Evolutionary conservation across 768 basidiomycete genomes (phyloP), one percentile per base, ranked within the genome.

Genomic region (Mycena maculata): DNA sequence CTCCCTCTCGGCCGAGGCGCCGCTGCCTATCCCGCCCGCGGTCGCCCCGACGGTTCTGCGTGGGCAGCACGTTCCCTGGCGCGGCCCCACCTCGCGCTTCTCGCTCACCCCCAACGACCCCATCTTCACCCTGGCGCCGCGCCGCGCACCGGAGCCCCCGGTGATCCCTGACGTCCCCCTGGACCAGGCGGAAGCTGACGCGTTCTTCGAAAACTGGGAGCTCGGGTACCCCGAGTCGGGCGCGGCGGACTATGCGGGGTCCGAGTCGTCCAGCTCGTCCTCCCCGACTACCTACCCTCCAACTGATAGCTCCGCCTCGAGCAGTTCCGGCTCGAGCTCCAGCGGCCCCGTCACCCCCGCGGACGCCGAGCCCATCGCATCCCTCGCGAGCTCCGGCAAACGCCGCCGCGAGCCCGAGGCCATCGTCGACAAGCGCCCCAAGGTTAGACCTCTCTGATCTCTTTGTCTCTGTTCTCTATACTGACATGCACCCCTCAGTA

Each of bases 371-470:
- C 47, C 38, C 57, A 36, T 50, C 25, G 20, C 25, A 2, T 6
- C 20, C 4, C 30, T 31, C 54, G 11, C 38, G 4, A 4, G 27
- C 16, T 27, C 44, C 9, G 25, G 38, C 30, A 70, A 70, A 60
- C 68, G 68, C 54, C 63, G 63, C 36, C 28, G 4, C 39, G 41
- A 33, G 42, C 22, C 5, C 42, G 47, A 30, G 9, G 18, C 10
- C 41, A 38, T 31, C 28, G 63, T 69, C 30, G 82, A 80, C 65
- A 85, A 84, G 65, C 79, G 82, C 36, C 77, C 81, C n/a, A 83
- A 78, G 76, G 82, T 80, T 53, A 30, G 69, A 23, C 57, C 20
- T 23, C 42, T 16, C 13, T 48, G n/a, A 33, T 50, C 31, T 25
- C 25, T 47, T 15, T 49, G 25, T 50, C 41, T 58, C 20, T 8